These are phyloP conservation scores for Phytophthora ohioensis DNA, from an alignment of 352 stramenopile genomes.

Conservation along the genomic window DNA sequence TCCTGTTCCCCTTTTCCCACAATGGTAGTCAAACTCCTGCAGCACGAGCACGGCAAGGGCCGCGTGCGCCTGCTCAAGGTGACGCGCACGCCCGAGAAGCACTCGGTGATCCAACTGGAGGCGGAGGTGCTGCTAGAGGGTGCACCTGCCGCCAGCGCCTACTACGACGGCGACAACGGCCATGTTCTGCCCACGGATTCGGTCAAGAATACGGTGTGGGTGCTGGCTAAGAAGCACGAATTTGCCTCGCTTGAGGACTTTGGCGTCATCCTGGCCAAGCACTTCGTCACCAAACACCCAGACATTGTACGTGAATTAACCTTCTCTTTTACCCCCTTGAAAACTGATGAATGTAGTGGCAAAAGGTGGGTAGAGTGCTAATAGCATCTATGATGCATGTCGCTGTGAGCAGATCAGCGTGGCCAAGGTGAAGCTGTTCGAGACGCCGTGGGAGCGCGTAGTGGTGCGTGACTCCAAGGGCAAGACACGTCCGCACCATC, in stretches of 20 bases:
- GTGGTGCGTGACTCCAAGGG: conserved; percentile 63
- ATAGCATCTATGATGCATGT: not conserved
- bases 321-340: too few relatives aligned
- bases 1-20: not conserved
- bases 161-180: conserved; percentile 88
- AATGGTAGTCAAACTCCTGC: conserved; percentile 80
- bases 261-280: conserved; percentile 84
- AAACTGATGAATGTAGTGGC: too few relatives aligned
- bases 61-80: conserved; percentile 90
- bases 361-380: too few relatives aligned
- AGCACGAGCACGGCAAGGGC: conserved; percentile 88
- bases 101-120: conserved; percentile 85
- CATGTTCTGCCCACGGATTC: conserved; percentile 90
- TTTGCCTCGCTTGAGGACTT: conserved; percentile 91
- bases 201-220: conserved; percentile 93
- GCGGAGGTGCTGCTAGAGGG: conserved; percentile 88
- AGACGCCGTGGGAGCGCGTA: conserved; percentile 79
- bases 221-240: conserved; percentile 88
- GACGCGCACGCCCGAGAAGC: conserved; percentile 72
- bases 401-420: conserved; percentile 54
- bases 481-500: conserved; percentile 65
- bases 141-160: conserved; percentile 73
- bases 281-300: conserved; percentile 88
- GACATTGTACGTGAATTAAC: conserved; percentile 55
- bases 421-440: conserved; percentile 80